Evolutionary conservation across 1,284 basidiomycete species (phyloP).

Genomic region (Ceratobasidium sp.): DNA sequence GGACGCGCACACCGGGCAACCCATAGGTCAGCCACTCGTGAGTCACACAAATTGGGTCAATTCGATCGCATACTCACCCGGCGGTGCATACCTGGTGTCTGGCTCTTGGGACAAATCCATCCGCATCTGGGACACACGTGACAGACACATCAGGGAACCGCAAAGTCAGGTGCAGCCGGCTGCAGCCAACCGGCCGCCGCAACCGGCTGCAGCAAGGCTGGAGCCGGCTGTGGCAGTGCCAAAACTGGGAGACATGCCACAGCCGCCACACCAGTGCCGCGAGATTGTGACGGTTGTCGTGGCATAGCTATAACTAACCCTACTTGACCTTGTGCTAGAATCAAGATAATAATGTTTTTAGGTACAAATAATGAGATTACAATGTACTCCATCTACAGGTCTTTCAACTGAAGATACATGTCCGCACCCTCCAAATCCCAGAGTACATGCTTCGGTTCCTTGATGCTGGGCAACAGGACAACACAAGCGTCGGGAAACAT

Average conservation of each 20-base stretch:
- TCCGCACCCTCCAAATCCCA: neutral
- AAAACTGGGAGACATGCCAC: neutral
- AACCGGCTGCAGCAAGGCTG: neutral
- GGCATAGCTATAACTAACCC: too few relatives aligned
- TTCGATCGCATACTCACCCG: too few relatives aligned
- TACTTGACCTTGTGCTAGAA: too few relatives aligned
- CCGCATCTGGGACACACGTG: too few relatives aligned
- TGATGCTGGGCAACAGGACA: neutral
- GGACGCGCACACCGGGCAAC: too few relatives aligned
- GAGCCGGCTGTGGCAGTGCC: conserved; percentile 4
- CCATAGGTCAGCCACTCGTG: too few relatives aligned
- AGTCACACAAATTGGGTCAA: too few relatives aligned
- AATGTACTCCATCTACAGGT: neutral
- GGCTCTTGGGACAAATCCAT: too few relatives aligned
- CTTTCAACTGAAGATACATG: conserved; percentile 1
- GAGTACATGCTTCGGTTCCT: neutral
- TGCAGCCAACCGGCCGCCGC: neutral
- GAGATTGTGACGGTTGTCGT: too few relatives aligned
- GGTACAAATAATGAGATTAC: neutral
- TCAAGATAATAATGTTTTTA: neutral
- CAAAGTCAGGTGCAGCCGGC: neutral
- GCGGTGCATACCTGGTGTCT: too few relatives aligned
- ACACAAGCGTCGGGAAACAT: conserved; percentile 13
- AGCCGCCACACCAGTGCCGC: too few relatives aligned
- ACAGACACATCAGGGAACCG: conserved; percentile 28